Evolutionary conservation across 2,329 filamentous ascomycete species (phyloP).

Genomic region (Endoconidiophora polonica): DNA sequence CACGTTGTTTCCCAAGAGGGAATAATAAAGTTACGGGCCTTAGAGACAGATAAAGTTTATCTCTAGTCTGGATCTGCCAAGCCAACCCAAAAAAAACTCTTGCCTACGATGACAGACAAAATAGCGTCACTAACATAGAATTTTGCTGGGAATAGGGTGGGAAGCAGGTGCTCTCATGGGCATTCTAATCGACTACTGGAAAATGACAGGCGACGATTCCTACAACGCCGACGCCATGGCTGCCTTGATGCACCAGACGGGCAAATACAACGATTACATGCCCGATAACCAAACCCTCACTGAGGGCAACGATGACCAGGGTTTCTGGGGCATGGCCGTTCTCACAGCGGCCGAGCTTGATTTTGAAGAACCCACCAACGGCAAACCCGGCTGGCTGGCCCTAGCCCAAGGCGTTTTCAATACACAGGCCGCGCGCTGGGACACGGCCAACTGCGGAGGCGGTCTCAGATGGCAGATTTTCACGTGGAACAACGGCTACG

Average conservation of each 20-base stretch:
- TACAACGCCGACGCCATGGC: slow-evolving; percentile 54
- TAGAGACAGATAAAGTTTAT: not conserved
- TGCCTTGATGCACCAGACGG: slow-evolving; percentile 59
- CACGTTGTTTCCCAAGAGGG: not conserved
- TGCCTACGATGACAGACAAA: not conserved
- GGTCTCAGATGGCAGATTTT: slow-evolving; percentile 78
- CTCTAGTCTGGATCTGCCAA: too few relatives aligned
- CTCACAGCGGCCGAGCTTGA: slow-evolving; percentile 56
- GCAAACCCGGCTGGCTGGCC: slow-evolving; percentile 49
- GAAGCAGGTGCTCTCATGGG: slow-evolving; percentile 58
- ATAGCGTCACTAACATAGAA: slow-evolving; percentile 9
- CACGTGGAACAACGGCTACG: slow-evolving; percentile 63
- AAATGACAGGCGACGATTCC: slow-evolving; percentile 55
- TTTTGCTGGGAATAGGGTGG: slow-evolving; percentile 40
- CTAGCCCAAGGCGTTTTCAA: slow-evolving; percentile 71
- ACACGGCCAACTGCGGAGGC: slow-evolving; percentile 49
- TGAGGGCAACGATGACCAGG: slow-evolving; percentile 60
- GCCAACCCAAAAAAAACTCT: not conserved
- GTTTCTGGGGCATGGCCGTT: slow-evolving; percentile 55
- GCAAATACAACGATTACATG: slow-evolving; percentile 60
- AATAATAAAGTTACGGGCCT: not conserved
- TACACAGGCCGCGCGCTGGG: slow-evolving; percentile 59
- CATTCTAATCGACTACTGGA: slow-evolving; percentile 68
- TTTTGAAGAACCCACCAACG: slow-evolving; percentile 40
- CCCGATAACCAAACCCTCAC: slow-evolving; percentile 52